Evolutionary conservation across 2,329 filamentous ascomycete species (phyloP).

Genomic region (Zasmidium citrigriseum): DNA sequence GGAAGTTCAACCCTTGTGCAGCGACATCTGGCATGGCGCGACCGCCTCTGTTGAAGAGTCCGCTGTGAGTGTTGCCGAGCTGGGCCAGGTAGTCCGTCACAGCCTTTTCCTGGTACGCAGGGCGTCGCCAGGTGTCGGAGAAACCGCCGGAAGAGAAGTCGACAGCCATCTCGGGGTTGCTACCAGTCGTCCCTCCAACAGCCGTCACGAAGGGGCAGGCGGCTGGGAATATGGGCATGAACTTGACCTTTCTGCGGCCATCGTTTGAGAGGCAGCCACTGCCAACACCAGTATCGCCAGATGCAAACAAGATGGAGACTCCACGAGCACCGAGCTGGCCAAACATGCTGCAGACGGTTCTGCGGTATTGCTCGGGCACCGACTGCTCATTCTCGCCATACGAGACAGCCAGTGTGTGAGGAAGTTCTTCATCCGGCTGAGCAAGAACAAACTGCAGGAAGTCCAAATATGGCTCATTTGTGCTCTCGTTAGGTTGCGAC

Average conservation of each 20-base stretch:
- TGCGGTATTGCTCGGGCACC: constrained; percentile 60
- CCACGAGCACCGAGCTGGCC: constrained; percentile 67
- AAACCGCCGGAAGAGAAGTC: constrained; percentile 47
- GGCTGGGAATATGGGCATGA: constrained; percentile 49
- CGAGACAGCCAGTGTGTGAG: constrained; percentile 63
- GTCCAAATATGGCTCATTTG: constrained; percentile 67
- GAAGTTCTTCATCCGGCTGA: constrained; percentile 56
- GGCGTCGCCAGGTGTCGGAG: constrained; percentile 44
- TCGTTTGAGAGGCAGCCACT: constrained; percentile 49
- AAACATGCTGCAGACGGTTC: constrained; percentile 63
- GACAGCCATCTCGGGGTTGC: constrained; percentile 43
- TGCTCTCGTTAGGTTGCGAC: constrained; percentile 44
- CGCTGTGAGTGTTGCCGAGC: constrained; percentile 41
- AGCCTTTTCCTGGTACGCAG: constrained; percentile 45
- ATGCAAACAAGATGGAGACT: constrained; percentile 62
- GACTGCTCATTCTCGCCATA: constrained; percentile 68
- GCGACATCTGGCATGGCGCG: constrained; percentile 50
- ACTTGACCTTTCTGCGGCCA: constrained; percentile 45
- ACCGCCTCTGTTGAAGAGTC: constrained; percentile 45
- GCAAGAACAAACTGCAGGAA: constrained; percentile 60
- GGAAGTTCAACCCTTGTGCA: constrained; percentile 54
- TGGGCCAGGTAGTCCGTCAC: constrained; percentile 41
- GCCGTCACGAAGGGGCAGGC: constrained; percentile 50
- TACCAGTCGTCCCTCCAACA: constrained; percentile 44
- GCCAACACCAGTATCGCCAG: constrained; percentile 63